Conservation (phyloP, 75 land plant genomes). For the Cupressus sempervirens region DNA sequence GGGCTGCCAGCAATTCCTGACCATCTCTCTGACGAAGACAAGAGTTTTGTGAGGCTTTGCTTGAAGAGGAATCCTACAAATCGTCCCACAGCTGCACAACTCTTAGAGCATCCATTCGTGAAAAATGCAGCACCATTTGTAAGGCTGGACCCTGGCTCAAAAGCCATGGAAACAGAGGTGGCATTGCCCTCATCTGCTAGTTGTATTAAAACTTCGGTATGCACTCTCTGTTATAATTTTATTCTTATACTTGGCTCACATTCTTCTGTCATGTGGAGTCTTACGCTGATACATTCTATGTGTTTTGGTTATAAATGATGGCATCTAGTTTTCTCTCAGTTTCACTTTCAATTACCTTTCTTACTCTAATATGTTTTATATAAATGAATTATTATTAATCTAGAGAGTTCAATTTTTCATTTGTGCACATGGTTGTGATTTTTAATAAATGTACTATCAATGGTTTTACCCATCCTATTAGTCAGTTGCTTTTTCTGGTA, state of each 20-base stretch:
- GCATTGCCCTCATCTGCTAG: slow-evolving; percentile 28
- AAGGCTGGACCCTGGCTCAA: slow-evolving; percentile 25
- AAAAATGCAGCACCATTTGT: slow-evolving; percentile 32
- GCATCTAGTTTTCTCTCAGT: too few relatives aligned
- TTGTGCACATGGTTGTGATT: too few relatives aligned
- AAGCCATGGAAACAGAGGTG: slow-evolving; percentile 42
- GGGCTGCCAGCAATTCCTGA: too few relatives aligned
- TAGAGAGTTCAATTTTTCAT: too few relatives aligned
- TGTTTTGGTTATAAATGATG: background rate
- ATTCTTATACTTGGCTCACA: background rate
- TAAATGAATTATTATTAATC: too few relatives aligned
- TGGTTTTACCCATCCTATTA: too few relatives aligned
- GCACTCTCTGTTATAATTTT: background rate
- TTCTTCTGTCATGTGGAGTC: background rate
- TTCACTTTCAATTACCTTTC: too few relatives aligned
- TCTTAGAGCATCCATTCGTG: slow-evolving; percentile 84
- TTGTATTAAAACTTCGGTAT: slow-evolving; percentile 38
- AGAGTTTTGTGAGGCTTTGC: too few relatives aligned
- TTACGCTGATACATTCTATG: background rate
- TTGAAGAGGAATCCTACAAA: slow-evolving; percentile 72
- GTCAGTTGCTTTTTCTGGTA: too few relatives aligned
- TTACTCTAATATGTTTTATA: too few relatives aligned
- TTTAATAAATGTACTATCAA: too few relatives aligned
- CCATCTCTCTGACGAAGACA: too few relatives aligned
- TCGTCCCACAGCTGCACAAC: slow-evolving; percentile 68